These are phyloP conservation scores for Heimioporus sp. DNA, from an alignment of 768 basidiomycete genomes.

Conservation along the genomic window DNA sequence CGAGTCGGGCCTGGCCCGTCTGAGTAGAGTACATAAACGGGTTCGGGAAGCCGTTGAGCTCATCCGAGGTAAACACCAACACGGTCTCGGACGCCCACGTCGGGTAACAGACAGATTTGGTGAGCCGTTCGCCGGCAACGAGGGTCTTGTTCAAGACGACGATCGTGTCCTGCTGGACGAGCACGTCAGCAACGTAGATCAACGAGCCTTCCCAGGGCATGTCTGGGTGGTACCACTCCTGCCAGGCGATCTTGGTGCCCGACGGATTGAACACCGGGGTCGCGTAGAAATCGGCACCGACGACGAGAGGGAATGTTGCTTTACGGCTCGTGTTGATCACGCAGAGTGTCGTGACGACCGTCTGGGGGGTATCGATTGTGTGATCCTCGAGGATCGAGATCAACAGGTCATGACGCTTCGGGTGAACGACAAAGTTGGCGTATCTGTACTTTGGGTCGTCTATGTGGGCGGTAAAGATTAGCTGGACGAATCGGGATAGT, in stretches of 20 bases:
- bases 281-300: constrained; percentile 73
- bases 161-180: constrained; percentile 22
- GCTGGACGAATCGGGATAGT: background rate
- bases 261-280: constrained; percentile 58
- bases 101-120: constrained; percentile 58
- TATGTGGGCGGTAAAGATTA: constrained; percentile 6
- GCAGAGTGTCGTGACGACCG: constrained; percentile 50
- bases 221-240: constrained; percentile 66
- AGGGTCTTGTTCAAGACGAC: constrained; percentile 38
- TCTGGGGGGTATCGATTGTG: constrained; percentile 39
- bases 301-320: constrained; percentile 43
- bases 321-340: constrained; percentile 50
- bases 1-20: constrained; percentile 27
- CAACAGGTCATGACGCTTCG: constrained; percentile 48
- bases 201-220: constrained; percentile 72
- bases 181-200: constrained; percentile 52
- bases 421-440: constrained; percentile 62
- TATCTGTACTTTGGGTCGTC: constrained; percentile 45
- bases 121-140: constrained; percentile 52
- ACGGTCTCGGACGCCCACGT: constrained; percentile 54
- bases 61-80: constrained; percentile 64
- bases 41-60: constrained; percentile 59
- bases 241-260: constrained; percentile 57
- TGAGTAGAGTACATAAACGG: constrained; percentile 53
- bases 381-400: constrained; percentile 73